Conservation (phyloP, 176 grass and related monocot species). For the sorghum (Sorghum bicolor) region Sorghum_bicolor_NCBIv3 NC_012871.2:5130001-5130500, state of each 20-base stretch:
- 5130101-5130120: no score
- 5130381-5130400: background rate
- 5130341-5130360: background rate
- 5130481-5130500: slow-evolving; percentile 12
- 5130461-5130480: background rate
- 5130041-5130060: no score
- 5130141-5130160: no score
- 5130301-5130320: background rate
- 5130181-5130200: no score
- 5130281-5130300: slow-evolving; percentile 23
- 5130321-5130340: slow-evolving; percentile 18
- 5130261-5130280: background rate
- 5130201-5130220: no score
- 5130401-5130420: slow-evolving; percentile 12
- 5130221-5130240: background rate
- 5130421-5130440: background rate
- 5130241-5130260: no score
- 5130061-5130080: no score
- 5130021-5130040: no score
- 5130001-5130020: no score
- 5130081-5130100: no score
- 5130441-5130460: background rate
- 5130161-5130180: no score
- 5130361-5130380: background rate
- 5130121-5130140: no score